Evolutionary conservation across 306 rosid genomes (phyloP), one percentile per base, ranked within the genome.

Genomic region (Quercus ilex): DNA sequence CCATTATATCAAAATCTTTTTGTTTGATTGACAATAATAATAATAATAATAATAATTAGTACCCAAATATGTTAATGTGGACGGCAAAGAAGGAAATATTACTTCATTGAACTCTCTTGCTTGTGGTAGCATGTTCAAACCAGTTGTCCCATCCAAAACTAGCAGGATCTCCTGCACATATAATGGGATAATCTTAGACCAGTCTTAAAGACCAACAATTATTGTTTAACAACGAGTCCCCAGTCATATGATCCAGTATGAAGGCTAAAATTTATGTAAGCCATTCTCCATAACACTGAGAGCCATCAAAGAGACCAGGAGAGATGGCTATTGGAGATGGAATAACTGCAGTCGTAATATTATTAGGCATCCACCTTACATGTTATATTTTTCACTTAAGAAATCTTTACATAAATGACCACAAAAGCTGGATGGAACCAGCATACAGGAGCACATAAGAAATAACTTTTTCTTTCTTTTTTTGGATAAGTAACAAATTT

Each of bases 91-190:
- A 33, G 72, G 76, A 71, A 64, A 1, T 1, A 69, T 85, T 95
- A 93, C 98, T 35, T 95, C 99, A 73, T 95, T 93, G 78, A 95
- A 95, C 80, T 95, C 99, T 77, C 97, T 88, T 43, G 98, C 98
- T 83, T 95, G 99, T 55, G 97, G 97, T 73, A 95, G 87, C 99
- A 95, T 95, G 86, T 95, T 93, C 92, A 95, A 89, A 80, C 99
- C 99, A 30, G 98, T 95, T 13, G 97, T 95, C 79, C 99, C 99
- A 88, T 95, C 99, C 82, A 95, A 86, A 84, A 93, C 97, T 74
- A 81, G 97, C 63, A 93, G 94, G 84, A 95, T 91, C 85, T 93
- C 99, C 99, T 95, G 93, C 85, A 88, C 76, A 52, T 59, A 74
- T 43, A 10, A 41, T 23, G 69, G 77, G 58, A 53, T 76, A 31